These are phyloP conservation scores for Colletotrichum lentis DNA, from an alignment of 2,329 filamentous ascomycete genomes.

Conservation along the genomic window DNA sequence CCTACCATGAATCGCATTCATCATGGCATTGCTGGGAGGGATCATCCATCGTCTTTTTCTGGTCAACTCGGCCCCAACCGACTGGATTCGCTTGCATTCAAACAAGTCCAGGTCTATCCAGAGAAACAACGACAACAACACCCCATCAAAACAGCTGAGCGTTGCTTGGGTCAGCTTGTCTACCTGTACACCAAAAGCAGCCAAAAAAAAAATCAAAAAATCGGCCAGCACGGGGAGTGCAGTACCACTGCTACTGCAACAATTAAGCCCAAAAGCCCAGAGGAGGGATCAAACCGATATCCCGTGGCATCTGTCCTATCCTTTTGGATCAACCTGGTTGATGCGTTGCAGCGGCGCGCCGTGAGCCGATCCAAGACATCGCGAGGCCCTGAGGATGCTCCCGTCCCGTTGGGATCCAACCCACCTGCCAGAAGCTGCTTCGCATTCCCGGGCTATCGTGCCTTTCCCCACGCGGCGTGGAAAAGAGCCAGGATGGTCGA, in stretches of 20 bases:
- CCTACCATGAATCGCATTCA: slow-evolving; percentile 23
- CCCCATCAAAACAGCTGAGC: background rate
- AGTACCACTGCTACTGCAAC: too few relatives aligned
- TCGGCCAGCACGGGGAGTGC: background rate
- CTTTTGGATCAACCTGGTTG: background rate
- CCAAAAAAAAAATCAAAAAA: background rate
- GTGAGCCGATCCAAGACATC: slow-evolving; percentile 18
- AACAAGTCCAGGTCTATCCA: too few relatives aligned
- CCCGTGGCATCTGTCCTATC: background rate
- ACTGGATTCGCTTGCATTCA: background rate
- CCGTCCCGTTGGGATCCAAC: background rate
- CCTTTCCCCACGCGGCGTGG: background rate
- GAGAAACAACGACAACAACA: too few relatives aligned
- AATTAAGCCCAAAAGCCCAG: background rate
- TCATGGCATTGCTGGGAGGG: background rate
- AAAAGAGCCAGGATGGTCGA: background rate
- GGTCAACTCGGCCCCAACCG: slow-evolving; percentile 1
- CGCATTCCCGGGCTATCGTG: background rate
- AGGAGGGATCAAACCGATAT: background rate
- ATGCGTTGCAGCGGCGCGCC: background rate
- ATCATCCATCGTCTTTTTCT: background rate
- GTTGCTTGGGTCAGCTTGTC: background rate
- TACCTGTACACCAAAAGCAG: too few relatives aligned
- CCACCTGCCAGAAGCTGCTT: background rate
- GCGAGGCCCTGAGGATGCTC: background rate